Evolutionary conservation across 169 alveolate genomes (phyloP).

Genomic region (Eimeria sp.): DNA sequence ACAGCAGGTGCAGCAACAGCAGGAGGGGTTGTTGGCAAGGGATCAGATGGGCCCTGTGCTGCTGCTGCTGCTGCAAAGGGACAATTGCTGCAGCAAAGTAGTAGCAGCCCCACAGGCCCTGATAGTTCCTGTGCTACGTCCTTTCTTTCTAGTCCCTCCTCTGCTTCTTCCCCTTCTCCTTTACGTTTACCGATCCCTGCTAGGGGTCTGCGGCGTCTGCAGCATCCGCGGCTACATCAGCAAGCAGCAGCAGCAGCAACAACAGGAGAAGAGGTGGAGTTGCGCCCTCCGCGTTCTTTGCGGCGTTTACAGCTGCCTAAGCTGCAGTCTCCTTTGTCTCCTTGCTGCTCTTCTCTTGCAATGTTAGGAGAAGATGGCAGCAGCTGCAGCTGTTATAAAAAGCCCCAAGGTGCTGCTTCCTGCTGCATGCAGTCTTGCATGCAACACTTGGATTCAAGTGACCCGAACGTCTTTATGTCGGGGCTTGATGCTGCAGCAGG

Average conservation of each 20-base stretch:
- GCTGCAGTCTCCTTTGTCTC: constrained; percentile 11
- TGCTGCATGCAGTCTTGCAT: background rate
- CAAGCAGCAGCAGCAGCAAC: constrained; percentile 18
- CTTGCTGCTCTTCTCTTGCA: background rate
- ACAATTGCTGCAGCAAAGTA: constrained; percentile 14
- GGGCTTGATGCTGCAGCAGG: background rate
- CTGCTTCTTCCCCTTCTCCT: constrained; percentile 18
- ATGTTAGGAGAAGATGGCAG: background rate
- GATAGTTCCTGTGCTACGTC: constrained; percentile 13
- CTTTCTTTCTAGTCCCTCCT: constrained; percentile 14
- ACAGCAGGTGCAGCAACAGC: background rate
- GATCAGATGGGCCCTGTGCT: background rate
- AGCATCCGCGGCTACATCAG: constrained; percentile 57
- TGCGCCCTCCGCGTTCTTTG: constrained; percentile 5
- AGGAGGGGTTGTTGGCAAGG: background rate
- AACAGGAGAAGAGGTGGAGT: background rate
- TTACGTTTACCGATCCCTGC: constrained; percentile 42
- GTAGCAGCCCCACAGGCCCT: background rate
- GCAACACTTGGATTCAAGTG: background rate
- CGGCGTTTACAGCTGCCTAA: constrained; percentile 48
- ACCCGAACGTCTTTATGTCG: background rate
- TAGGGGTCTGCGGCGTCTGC: constrained; percentile 53
- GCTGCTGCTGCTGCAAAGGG: background rate
- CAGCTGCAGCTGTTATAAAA: background rate
- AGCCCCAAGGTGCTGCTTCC: background rate